Percentiles rank a stretch among this genome's conserved stretches.
These are phyloP conservation scores for Lantana camara DNA, from an alignment of 257 asterid genomes.

Conservation along the genomic window DNA sequence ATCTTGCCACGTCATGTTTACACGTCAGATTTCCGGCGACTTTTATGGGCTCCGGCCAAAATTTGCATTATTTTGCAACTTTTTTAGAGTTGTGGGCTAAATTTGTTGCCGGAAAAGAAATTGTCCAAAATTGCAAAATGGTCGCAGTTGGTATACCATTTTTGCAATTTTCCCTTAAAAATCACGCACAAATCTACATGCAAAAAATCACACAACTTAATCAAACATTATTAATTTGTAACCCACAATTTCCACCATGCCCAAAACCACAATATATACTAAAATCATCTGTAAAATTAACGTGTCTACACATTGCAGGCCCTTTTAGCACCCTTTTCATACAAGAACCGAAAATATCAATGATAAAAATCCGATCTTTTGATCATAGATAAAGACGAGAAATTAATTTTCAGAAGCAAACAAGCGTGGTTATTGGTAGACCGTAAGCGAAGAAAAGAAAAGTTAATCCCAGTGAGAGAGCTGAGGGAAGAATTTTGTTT, in stretches of 20 bases:
- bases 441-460: background rate
- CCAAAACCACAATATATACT: background rate
- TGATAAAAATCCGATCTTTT: background rate
- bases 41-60: too few species aligned
- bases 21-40: too few species aligned
- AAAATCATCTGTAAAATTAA: background rate
- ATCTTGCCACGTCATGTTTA: too few species aligned
- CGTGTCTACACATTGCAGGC: background rate
- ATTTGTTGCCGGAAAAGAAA: too few species aligned
- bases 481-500: conserved; percentile 3
- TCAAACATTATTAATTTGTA: background rate
- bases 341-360: background rate
- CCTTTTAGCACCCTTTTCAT: background rate
- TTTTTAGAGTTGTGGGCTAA: too few species aligned
- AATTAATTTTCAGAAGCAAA: conserved; percentile 16
- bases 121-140: too few species aligned
- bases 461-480: background rate
- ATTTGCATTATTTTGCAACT: too few species aligned
- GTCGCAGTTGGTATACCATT: too few species aligned
- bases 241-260: background rate
- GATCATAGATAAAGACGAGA: conserved; percentile 28
- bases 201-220: background rate
- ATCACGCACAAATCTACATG: conserved; percentile 19
- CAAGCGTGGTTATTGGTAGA: conserved; percentile 27
- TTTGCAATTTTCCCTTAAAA: too few species aligned